Conservation (phyloP, 164 flowering plant genomes). For the Piper longum region DNA sequence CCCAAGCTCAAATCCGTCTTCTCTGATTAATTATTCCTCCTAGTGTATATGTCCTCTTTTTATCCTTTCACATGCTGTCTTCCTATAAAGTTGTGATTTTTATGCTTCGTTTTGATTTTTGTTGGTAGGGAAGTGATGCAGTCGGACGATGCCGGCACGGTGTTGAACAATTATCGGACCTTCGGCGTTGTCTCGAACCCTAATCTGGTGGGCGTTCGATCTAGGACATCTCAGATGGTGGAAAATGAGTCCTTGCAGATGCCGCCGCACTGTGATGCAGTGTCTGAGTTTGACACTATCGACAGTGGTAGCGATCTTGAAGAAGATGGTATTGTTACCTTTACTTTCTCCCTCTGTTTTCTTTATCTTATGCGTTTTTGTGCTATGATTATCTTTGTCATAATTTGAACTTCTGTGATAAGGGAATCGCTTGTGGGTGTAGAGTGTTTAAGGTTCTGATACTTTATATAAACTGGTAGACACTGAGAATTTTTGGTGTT, state of each 20-base stretch:
- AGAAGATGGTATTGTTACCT: slow-evolving; percentile 60
- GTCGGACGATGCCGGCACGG: slow-evolving; percentile 69
- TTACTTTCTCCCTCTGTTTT: background rate
- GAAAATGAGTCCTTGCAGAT: slow-evolving; percentile 48
- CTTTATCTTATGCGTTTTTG: background rate
- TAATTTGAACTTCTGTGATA: background rate
- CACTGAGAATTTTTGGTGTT: background rate
- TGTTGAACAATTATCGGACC: slow-evolving; percentile 62
- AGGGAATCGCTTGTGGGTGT: background rate
- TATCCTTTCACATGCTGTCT: too few relatives aligned
- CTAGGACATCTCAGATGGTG: slow-evolving; percentile 47
- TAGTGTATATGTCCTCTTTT: slow-evolving; percentile 1
- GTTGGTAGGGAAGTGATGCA: slow-evolving; percentile 6
- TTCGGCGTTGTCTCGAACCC: slow-evolving; percentile 88
- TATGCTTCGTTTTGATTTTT: background rate
- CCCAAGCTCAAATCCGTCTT: slow-evolving; percentile 62
- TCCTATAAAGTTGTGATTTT: background rate
- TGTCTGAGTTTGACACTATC: slow-evolving; percentile 33
- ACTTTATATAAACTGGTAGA: background rate
- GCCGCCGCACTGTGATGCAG: slow-evolving; percentile 17
- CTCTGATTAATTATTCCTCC: background rate
- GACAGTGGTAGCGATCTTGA: slow-evolving; percentile 90
- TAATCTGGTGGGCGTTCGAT: slow-evolving; percentile 52
- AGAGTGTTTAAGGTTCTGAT: background rate
- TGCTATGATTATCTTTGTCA: background rate